A percentile compares a stretch with the other conserved stretches of the same genome.
These are phyloP conservation scores for Pestalotiopsis sp. DNA, from an alignment of 2,329 filamentous ascomycete genomes.

Conservation along the genomic window DNA sequence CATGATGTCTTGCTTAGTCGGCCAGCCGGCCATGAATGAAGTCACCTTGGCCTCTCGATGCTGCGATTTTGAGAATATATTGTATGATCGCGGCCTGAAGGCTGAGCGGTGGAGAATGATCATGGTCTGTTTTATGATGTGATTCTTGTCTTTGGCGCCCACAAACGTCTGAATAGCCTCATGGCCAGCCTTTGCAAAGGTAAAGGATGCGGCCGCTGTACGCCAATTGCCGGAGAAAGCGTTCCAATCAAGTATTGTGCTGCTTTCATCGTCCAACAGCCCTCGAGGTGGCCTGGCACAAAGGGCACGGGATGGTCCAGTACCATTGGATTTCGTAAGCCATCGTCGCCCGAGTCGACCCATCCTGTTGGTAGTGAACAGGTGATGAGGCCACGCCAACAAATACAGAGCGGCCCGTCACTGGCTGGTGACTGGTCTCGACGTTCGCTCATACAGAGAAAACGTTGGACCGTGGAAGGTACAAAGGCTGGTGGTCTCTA, in stretches of 20 bases:
- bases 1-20: not conserved
- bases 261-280: not conserved
- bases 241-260: not conserved
- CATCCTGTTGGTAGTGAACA: not conserved
- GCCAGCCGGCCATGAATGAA: not conserved
- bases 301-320: not conserved
- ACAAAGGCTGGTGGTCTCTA: not conserved
- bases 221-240: not conserved
- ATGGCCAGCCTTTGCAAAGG: not conserved
- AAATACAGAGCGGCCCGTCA: not conserved
- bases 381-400: not conserved
- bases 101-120: not conserved
- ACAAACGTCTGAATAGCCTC: not conserved
- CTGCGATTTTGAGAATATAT: not conserved
- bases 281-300: not conserved
- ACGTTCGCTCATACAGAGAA: not conserved
- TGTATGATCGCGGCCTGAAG: not conserved
- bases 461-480: not conserved
- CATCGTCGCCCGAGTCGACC: not conserved
- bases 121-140: not conserved
- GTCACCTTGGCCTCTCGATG: not conserved
- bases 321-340: not conserved
- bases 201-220: not conserved
- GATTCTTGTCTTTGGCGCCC: not conserved
- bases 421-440: not conserved